Evolutionary conservation across 2,329 filamentous ascomycete species (phyloP), one percentile per base, ranked within the genome.

Genomic region (Lasiodiplodia hormozganensis): DNA sequence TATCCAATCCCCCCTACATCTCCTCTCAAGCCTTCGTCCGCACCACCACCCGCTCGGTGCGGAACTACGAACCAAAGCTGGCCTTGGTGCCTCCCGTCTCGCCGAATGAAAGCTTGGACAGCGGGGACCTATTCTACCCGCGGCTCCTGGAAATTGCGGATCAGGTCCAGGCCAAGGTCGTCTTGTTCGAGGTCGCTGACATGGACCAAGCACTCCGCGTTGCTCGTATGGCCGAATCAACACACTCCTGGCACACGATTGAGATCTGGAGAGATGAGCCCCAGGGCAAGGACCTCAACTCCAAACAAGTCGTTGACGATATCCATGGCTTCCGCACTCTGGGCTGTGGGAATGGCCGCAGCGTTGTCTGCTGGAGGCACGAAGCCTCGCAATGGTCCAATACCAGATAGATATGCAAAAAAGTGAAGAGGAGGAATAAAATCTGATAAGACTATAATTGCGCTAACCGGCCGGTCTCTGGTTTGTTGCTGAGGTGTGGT

Each of bases 1-100:
- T 96, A 43, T 92, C 92, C 1, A 99, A 99, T 75, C 96, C 96
- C 18, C 96, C 96, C 0, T 98, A 98, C 77, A 90, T 98, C 62
- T 96, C 94, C 2, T 81, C 84, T 0, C 72, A 76, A 3, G 87
- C 86, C 8, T 94, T 92, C 74, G 79, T 84, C 49, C 85, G 80
- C 49, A 87, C 87, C 21, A 94, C 91, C 1, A 83, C 85, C 1
- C 87, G 89, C 31, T 95, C 92, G 14, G 95, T 97, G 36, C 87
- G 93, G 18, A 88, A 88, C 56, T 93, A 89, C 76, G 96, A 99
- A 79, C 96, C 96, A 3, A 87, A 83, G 71, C 80, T 92, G 14
- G 96, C 96, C 0, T 84, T 98, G 16, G 92, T 98, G 7, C 70
- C 70, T 56, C 70, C 75, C 10, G 16, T 23, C 2, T 54, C 64